Evolutionary conservation across 1,139 yeast species (phyloP).

Genomic region (Taphrina sp.): DNA sequence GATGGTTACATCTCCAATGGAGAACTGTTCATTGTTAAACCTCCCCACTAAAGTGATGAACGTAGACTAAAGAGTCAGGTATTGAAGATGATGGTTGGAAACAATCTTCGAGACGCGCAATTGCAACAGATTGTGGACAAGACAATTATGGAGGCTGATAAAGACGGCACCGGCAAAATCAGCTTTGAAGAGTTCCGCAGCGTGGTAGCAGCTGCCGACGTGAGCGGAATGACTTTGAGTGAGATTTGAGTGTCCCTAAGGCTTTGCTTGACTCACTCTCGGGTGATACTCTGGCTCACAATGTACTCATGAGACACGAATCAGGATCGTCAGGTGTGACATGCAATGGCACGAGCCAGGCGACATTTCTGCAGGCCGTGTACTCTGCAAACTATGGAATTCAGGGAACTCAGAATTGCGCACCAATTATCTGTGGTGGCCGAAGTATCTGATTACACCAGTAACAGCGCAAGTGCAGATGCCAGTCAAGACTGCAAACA

Average conservation of each 20-base stretch:
- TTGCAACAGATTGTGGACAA: slow-evolving; percentile 89
- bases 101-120: slow-evolving; percentile 78
- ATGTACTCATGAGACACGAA: too few relatives aligned
- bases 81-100: slow-evolving; percentile 95
- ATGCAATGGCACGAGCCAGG: too few relatives aligned
- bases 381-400: too few relatives aligned
- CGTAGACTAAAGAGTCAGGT: slow-evolving; percentile 54
- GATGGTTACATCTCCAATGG: slow-evolving; percentile 96
- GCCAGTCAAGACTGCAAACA: too few relatives aligned
- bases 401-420: too few relatives aligned
- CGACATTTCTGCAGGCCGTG: too few relatives aligned
- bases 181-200: slow-evolving; percentile 74
- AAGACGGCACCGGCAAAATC: slow-evolving; percentile 84
- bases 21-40: slow-evolving; percentile 62
- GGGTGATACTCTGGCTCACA: too few relatives aligned
- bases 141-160: slow-evolving; percentile 91
- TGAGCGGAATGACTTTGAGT: slow-evolving; percentile 24
- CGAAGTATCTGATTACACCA: too few relatives aligned
- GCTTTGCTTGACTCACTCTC: too few relatives aligned
- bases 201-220: slow-evolving; percentile 21
- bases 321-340: too few relatives aligned
- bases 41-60: not conserved
- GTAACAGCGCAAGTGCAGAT: too few relatives aligned
- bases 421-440: too few relatives aligned
- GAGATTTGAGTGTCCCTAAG: slow-evolving; percentile 10